Evolutionary conservation across 139 green algal genomes (phyloP), one percentile per base, ranked within the genome.

Genomic region (Chlamydomonas sp.): DNA sequence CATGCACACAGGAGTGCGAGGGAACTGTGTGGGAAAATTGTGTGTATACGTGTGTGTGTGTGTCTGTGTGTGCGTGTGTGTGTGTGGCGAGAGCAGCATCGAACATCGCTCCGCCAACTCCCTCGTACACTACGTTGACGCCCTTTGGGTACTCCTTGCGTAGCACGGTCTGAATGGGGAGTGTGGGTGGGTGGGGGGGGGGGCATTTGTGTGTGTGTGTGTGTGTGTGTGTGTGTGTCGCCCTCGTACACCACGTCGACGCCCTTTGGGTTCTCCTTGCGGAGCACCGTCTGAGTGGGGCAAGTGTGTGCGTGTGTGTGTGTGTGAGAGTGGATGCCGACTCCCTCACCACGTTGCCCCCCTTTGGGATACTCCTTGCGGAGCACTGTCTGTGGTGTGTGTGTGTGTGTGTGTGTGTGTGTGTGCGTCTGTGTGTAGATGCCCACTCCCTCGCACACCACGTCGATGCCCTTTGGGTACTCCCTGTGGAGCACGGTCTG

Each of bases 101-200:
- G 67, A 97, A 95, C 85, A 94, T 93, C 4, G 75, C 58, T 0
- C 88, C 84, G 24, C 88, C 85, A 16, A 91, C 85, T 3, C 74
- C 74, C 70, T 94, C 88, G 39, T 88, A 89, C 58, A 87, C 84
- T 36, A 90, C 62, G 67, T 91, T 82, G 0, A 91, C 63, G 31
- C 81, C 80, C 20, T 69, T 8, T 0, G 76, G 72, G 54, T 76
- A 91, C 74, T 89, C 86, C 0, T 16, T 10, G 60, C 76, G 74
- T 28, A 93, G 60, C n/a, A 89, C 84, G 10, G 5, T 59, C 81
- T 71, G 70, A n/a, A n/a, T n/a, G n/a, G n/a, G n/a, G n/a, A n/a
- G n/a, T n/a, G n/a, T n/a, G n/a, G n/a, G n/a, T n/a, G n/a, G n/a
- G n/a, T n/a, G n/a, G n/a, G n/a, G n/a, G n/a, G n/a, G n/a, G n/a